Base-by-base conservation (phyloP, 441 rosid species). In the Hura crepitans region DNA sequence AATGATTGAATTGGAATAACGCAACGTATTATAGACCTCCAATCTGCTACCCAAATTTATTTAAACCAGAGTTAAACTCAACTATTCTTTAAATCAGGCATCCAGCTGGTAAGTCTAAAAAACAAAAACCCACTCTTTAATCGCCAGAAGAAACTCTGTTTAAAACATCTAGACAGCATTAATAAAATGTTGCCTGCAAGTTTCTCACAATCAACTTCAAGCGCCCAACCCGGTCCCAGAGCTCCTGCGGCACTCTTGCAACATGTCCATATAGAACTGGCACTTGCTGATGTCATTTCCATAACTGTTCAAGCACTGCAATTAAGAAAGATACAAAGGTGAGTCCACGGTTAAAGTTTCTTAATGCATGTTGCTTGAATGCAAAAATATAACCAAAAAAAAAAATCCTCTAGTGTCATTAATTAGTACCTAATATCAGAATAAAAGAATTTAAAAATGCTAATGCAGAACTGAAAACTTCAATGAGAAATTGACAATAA, bases 231-330 rank as follows among this genome's bases (percentile, higher is more conserved):
- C 70, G 30, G 77, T 14, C 10, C n/a, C 86, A 0, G 86, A 80
- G 81, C 83, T 84, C 88, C 74, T 89, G 81, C 72, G 84, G 86
- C 97, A 91, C 74, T 87, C 93, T 0, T 85, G 62, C 82, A 89
- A 46, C 96, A 91, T 87, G 65, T 91, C 95, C 90, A 91, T 82
- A 90, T 87, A 89, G 84, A 91, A 91, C 82, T 91, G 97, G 62
- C 93, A 91, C 81, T 84, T 87, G 87, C 89, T 86, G 72, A 91
- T 85, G 23, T 89, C 96, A 27, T 70, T 83, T 70, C 87, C 96
- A 53, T 76, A 80, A 85, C 77, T 84, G 84, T 72, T 79, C 42
- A 91, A 54, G 72, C 97, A 89, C 97, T 91, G 78, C 80, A 47
- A 43, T 22, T n/a, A n/a, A n/a, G n/a, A n/a, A n/a, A n/a, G n/a